Conservation (phyloP, 2,329 filamentous ascomycete species). For the Colletotrichum destructivum region DNA sequence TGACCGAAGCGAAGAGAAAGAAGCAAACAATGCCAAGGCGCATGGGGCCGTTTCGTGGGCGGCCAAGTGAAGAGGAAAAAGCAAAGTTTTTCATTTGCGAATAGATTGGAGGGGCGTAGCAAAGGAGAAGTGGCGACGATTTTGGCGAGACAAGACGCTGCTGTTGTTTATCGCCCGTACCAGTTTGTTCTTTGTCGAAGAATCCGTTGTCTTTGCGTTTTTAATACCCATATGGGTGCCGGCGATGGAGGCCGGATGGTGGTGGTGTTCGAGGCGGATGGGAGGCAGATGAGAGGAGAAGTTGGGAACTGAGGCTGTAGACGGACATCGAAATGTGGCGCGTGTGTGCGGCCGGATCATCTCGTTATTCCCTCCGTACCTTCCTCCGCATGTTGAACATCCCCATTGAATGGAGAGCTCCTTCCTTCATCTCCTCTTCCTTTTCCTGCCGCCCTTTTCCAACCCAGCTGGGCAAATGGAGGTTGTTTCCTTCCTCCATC, state of each 20-base stretch:
- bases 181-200: no score
- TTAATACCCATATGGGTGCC: no score
- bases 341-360: background rate
- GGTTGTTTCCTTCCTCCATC: background rate
- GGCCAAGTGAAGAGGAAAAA: constrained; percentile 28
- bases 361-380: background rate
- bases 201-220: no score
- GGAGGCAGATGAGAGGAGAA: no score
- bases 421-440: background rate
- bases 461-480: no score
- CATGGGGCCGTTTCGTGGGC: background rate
- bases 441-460: no score
- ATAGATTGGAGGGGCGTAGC: background rate
- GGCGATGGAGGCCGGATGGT: no score
- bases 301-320: no score
- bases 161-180: no score
- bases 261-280: no score
- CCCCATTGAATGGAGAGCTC: background rate
- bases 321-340: no score
- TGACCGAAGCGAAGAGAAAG: background rate
- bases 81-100: constrained; percentile 13
- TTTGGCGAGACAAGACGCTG: background rate
- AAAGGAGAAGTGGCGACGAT: background rate
- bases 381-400: no score
- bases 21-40: background rate